A percentile compares a stretch with the other conserved stretches of the same genome.
Conservation (phyloP, 192 early-diverging fungal species). For the Gamsiella multidivaricata region DNA sequence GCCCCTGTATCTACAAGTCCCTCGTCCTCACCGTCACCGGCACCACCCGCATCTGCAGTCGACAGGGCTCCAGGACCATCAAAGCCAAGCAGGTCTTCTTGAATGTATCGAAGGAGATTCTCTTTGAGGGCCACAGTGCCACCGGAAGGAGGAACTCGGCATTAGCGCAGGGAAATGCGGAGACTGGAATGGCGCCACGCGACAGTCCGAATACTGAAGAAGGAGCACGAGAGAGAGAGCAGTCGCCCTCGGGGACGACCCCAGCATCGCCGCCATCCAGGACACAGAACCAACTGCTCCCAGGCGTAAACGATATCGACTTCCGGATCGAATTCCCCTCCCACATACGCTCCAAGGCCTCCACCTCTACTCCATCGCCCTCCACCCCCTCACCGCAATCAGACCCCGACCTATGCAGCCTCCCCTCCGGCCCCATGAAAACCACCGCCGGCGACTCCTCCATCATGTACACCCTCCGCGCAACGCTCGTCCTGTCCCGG, state of each 20-base stretch:
- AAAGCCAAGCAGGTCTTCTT: constrained; percentile 26
- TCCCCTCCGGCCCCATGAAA: constrained; percentile 36
- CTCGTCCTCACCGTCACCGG: constrained; percentile 24
- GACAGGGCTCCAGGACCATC: constrained; percentile 15
- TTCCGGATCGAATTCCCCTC: constrained; percentile 46
- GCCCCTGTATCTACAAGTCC: constrained; percentile 31
- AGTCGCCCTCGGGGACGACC: background rate
- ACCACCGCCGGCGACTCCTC: constrained; percentile 12
- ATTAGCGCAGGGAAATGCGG: background rate
- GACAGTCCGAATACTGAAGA: no score
- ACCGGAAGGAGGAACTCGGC: no score
- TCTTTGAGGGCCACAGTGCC: background rate
- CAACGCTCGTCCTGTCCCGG: constrained; percentile 30
- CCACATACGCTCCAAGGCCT: background rate
- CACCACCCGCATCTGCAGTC: constrained; percentile 8
- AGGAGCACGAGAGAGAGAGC: no score
- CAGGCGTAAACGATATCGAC: constrained; percentile 46
- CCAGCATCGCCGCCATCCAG: background rate
- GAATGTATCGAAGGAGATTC: constrained; percentile 15
- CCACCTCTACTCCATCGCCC: background rate
- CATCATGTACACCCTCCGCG: constrained; percentile 15
- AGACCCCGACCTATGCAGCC: background rate
- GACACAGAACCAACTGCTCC: constrained; percentile 13
- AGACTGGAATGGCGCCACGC: no score
- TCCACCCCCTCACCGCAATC: background rate